These are phyloP conservation scores for Tulasnella sp. DNA, from an alignment of 768 basidiomycete species.

Conservation along the genomic window DNA sequence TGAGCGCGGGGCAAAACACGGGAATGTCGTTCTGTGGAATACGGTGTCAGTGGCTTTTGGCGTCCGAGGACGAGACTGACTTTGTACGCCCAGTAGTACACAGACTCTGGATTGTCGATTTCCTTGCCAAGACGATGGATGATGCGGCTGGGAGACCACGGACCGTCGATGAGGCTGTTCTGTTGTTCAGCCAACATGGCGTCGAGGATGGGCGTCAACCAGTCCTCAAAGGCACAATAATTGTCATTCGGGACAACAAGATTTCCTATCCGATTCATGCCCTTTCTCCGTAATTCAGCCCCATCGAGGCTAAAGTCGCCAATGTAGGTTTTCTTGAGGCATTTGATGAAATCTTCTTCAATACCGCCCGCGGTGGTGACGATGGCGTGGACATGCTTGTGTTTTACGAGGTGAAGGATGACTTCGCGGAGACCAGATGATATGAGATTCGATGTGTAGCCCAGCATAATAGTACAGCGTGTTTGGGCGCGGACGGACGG, in stretches of 20 bases:
- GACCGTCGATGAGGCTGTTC: slow-evolving; percentile 30
- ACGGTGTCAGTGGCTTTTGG: slow-evolving; percentile 2
- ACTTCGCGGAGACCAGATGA: slow-evolving; percentile 94
- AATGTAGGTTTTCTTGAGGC: slow-evolving; percentile 90
- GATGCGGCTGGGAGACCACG: slow-evolving; percentile 89
- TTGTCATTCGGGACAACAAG: slow-evolving; percentile 95
- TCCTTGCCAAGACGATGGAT: slow-evolving; percentile 91
- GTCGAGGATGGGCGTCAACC: slow-evolving; percentile 92
- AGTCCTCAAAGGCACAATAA: slow-evolving; percentile 98
- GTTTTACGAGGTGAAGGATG: slow-evolving; percentile 82
- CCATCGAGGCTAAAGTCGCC: slow-evolving; percentile 90
- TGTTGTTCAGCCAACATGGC: slow-evolving; percentile 77
- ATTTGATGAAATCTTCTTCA: slow-evolving; percentile 99
- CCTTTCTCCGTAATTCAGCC: slow-evolving; percentile 67
- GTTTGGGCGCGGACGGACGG: slow-evolving; percentile 52
- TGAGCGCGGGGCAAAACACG: slow-evolving; percentile 95
- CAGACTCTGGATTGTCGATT: slow-evolving; percentile 91
- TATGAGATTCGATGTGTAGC: slow-evolving; percentile 97
- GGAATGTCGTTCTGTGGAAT: slow-evolving; percentile 84
- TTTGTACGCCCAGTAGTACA: slow-evolving; percentile 99
- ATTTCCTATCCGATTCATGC: slow-evolving; percentile 97
- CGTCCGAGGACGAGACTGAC: slow-evolving; percentile 40
- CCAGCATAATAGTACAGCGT: slow-evolving; percentile 82
- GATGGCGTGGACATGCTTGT: slow-evolving; percentile 75
- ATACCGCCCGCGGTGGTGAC: slow-evolving; percentile 98